These are phyloP conservation scores for Suillus plorans DNA, from an alignment of 768 basidiomycete genomes.

Conservation along the genomic window DNA sequence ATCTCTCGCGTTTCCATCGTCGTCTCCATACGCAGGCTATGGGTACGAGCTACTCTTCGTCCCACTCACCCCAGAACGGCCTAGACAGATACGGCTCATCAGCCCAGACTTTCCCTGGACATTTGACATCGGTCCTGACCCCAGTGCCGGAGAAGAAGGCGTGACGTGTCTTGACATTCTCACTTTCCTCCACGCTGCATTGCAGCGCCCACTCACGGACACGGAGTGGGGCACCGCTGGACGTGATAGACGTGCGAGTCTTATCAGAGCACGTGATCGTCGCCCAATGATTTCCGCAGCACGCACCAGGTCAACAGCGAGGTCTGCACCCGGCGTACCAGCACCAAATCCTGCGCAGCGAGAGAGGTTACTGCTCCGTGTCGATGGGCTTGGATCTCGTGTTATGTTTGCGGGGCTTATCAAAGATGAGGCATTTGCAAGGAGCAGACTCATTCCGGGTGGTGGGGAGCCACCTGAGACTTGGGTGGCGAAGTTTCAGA, in stretches of 20 bases:
- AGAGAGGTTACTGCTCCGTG: background rate
- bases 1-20: background rate
- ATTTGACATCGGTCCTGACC: slow-evolving; percentile 3
- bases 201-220: slow-evolving; percentile 9
- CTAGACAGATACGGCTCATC: slow-evolving; percentile 6
- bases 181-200: background rate
- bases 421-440: slow-evolving; percentile 9
- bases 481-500: slow-evolving; percentile 10
- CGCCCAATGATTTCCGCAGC: background rate
- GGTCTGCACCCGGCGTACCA: background rate
- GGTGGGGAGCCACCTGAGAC: slow-evolving; percentile 3
- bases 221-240: slow-evolving; percentile 9
- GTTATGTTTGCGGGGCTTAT: slow-evolving; percentile 4
- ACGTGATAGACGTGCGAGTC: background rate
- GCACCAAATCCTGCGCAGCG: background rate
- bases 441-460: slow-evolving; percentile 9
- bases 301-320: background rate
- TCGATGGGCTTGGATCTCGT: slow-evolving; percentile 12
- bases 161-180: slow-evolving; percentile 9
- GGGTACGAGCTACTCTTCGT: background rate
- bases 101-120: slow-evolving; percentile 11
- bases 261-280: slow-evolving; percentile 5
- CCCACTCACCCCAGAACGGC: background rate
- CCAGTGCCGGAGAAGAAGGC: too few relatives aligned
- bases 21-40: background rate